phyloP scores from a whole-genome alignment of 495 filamentous ascomycete species.

The Talaromyces borbonicus region DNA sequence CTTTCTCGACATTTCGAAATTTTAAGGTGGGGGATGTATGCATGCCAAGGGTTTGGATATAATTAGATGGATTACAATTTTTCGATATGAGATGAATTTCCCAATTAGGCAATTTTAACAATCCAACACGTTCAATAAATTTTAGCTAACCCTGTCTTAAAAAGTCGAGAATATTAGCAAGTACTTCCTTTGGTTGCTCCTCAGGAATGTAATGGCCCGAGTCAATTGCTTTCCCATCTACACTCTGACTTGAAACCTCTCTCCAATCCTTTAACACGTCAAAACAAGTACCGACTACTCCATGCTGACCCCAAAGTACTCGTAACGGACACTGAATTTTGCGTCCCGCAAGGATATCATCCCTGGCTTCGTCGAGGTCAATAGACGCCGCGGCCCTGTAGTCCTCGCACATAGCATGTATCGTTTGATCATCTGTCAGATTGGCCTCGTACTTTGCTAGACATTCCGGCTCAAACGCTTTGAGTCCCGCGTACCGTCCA shows the following conservation, averaged over 20 bases:
- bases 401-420: constrained; percentile 33
- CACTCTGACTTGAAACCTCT: constrained; percentile 16
- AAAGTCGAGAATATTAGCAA: constrained; percentile 21
- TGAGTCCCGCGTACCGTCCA: constrained; percentile 7
- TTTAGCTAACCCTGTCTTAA: constrained; percentile 7
- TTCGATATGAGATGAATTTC: too few species aligned
- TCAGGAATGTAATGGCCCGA: constrained; percentile 35
- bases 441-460: constrained; percentile 19
- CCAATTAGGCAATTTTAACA: too few species aligned
- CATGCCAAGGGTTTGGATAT: too few species aligned
- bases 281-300: constrained; percentile 25
- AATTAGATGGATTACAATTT: too few species aligned
- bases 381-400: constrained; percentile 27
- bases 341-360: constrained; percentile 18
- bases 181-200: constrained; percentile 24
- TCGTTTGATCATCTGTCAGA: constrained; percentile 16
- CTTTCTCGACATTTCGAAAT: background rate
- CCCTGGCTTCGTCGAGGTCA: constrained; percentile 26
- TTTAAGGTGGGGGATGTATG: too few species aligned
- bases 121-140: too few species aligned
- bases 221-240: constrained; percentile 21
- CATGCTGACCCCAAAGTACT: constrained; percentile 26
- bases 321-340: constrained; percentile 25
- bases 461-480: constrained; percentile 11
- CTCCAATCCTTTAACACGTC: constrained; percentile 26